A percentile compares a stretch with the other conserved stretches of the same genome.
Conservation (phyloP, 1,284 basidiomycete species). For the Fomitiporia mediterranea region DNA sequence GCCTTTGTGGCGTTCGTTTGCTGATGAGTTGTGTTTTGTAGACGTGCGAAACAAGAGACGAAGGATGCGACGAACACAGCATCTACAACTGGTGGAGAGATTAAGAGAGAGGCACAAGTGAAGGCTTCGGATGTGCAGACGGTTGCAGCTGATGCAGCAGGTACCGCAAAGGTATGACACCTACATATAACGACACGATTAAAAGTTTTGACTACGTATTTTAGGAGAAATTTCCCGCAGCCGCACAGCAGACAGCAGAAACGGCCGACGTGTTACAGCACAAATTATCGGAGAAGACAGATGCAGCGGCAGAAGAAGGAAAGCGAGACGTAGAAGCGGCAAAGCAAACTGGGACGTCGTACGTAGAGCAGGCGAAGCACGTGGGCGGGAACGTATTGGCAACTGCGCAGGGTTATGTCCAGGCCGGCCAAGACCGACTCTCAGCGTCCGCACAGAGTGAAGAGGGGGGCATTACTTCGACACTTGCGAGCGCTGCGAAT, state of each 20-base stretch:
- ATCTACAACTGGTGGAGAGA: not conserved
- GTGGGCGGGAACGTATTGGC: constrained; percentile 41
- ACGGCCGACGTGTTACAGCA: constrained; percentile 43
- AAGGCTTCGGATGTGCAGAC: constrained; percentile 21
- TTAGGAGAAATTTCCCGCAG: constrained; percentile 41
- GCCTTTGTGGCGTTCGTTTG: no score
- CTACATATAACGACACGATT: not conserved
- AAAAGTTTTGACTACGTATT: not conserved
- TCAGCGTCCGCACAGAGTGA: constrained; percentile 15
- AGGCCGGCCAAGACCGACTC: constrained; percentile 16
- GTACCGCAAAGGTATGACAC: constrained; percentile 23
- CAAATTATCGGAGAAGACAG: constrained; percentile 39
- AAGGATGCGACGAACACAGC: not conserved
- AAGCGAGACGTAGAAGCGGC: constrained; percentile 43
- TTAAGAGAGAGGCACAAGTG: constrained; percentile 18
- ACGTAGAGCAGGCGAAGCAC: constrained; percentile 50
- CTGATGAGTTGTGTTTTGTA: constrained; percentile 4
- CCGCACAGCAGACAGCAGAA: constrained; percentile 37
- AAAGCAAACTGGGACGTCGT: constrained; percentile 39
- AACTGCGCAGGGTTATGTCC: constrained; percentile 34
- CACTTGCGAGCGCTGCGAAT: constrained; percentile 33
- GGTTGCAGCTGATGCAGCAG: constrained; percentile 24
- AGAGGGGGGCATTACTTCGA: constrained; percentile 27
- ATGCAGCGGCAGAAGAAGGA: constrained; percentile 52
- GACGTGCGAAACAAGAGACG: constrained; percentile 8